Base-by-base conservation (phyloP, 192 early-diverging fungal species). In the Tieghemiomyces parasiticus region DNA sequence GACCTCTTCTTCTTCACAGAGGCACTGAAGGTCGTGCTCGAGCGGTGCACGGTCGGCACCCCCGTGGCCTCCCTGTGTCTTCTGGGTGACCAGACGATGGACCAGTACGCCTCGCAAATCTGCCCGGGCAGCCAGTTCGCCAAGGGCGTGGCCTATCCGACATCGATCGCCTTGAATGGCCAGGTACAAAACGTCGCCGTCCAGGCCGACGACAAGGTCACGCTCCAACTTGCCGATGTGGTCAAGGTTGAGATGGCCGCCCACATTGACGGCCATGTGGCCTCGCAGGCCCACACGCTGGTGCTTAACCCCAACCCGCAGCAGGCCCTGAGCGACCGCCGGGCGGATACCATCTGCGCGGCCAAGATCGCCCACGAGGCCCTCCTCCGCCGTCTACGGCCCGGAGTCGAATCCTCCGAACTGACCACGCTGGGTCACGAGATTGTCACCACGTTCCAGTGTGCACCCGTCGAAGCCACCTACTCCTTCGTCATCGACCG, bases 261-360 rank as follows among this genome's bases (percentile, higher is more conserved):
- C 42, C 94, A 97, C 69, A 80, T 97, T 63, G 89, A 95, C 74
- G 94, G 94, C 22, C 94, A 88, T 70, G 82, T 87, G 52, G 77
- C 84, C 34, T 80, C 82, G 24, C 74, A 81, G n/a, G 91, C 85
- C 1, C 90, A 92, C 71, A 94, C 91, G 3, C 72, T 78, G 30
- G 77, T 91, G 24, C 65, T 92, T 35, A 88, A 80, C 45, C 65
- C 78, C 44, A 70, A 66, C 49, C 74, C 84, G n/a, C 69, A 75
- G 24, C 62, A 69, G 25, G 79, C 85, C 32, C 34, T 10, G 45
- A 46, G 49, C 53, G 90, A 83, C 16, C 74, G 76, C 22, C 77
- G 81, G 51, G 91, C 88, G 6, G 87, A 91, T 62, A 84, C 80
- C 24, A 68, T 93, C 60, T 74, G 79, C 62, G 92, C 92, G 33